Evolutionary conservation across 345 rosid genomes (phyloP).

Genomic region (Limnanthes douglasii): DNA sequence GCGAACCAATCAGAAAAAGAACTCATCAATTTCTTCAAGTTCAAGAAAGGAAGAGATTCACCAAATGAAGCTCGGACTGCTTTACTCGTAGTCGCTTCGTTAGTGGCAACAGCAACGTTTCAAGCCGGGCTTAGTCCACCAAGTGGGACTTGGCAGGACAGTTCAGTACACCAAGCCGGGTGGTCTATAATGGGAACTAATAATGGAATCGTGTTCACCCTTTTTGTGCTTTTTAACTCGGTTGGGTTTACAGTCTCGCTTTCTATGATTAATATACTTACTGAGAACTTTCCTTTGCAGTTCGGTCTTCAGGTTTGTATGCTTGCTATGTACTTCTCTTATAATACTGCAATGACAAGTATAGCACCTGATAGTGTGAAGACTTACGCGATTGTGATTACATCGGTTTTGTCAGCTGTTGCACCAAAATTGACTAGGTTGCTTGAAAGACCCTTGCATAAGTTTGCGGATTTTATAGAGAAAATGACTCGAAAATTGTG

Average conservation of each 20-base stretch:
- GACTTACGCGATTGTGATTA: constrained; percentile 10
- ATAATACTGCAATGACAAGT: constrained; percentile 16
- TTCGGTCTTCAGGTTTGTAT: constrained; percentile 34
- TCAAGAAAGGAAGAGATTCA: constrained; percentile 42
- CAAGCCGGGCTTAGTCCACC: constrained; percentile 38
- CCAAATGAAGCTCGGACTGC: constrained; percentile 35
- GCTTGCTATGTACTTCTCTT: constrained; percentile 19
- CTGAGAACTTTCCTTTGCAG: constrained; percentile 31
- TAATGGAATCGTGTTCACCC: constrained; percentile 6
- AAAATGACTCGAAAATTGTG: no score
- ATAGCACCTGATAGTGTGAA: constrained; percentile 17
- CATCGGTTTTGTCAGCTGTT: constrained; percentile 11
- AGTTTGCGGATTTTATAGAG: neutral
- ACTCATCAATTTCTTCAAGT: constrained; percentile 32
- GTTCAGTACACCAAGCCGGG: constrained; percentile 18
- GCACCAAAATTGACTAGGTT: constrained; percentile 10
- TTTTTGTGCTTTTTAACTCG: constrained; percentile 28
- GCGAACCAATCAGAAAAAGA: constrained; percentile 6
- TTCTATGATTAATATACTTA: constrained; percentile 30
- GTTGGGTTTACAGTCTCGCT: constrained; percentile 30
- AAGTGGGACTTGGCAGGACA: constrained; percentile 44
- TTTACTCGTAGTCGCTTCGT: constrained; percentile 27
- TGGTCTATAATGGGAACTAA: constrained; percentile 22
- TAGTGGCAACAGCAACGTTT: constrained; percentile 40
- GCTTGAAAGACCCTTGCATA: constrained; percentile 6